Conservation (phyloP, 805 yeast species). For the Tetrapisispora pingtungensis region DNA sequence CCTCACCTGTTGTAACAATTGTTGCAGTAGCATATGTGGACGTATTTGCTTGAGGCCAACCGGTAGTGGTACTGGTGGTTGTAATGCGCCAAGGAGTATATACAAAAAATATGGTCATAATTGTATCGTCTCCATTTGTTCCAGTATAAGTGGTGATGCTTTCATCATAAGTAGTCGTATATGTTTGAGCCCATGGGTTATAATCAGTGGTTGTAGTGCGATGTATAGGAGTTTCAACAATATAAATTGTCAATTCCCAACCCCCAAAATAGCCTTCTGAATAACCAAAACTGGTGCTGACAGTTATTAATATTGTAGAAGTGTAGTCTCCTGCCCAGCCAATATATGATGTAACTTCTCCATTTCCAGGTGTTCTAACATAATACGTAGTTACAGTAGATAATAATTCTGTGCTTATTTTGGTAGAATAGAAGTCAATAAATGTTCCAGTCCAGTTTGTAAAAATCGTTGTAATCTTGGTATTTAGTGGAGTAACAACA, state of each 20-base stretch:
- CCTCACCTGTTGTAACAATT: not conserved
- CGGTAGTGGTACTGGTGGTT: not conserved
- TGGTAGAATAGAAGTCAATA: not conserved
- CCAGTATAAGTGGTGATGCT: not conserved
- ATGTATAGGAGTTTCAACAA: not conserved
- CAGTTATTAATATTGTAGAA: not conserved
- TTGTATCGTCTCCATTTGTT: not conserved
- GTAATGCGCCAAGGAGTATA: not conserved
- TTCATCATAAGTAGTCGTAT: not conserved
- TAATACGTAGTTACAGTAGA: not conserved
- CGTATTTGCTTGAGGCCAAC: too few relatives aligned
- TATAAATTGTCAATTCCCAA: not conserved
- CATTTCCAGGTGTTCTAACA: not conserved
- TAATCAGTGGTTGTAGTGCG: not conserved
- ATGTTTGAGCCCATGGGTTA: not conserved
- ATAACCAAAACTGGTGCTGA: too few relatives aligned
- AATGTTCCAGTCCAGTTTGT: not conserved
- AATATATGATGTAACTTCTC: not conserved
- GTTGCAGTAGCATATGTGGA: not conserved
- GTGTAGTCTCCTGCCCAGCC: constrained; percentile 1
- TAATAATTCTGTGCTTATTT: not conserved
- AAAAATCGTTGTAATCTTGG: not conserved
- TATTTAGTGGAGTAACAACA: not conserved
- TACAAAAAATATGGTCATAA: not conserved
- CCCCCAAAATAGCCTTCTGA: not conserved